Evolutionary conservation across 257 asterid genomes (phyloP).

Genomic region (Solanum peruvianum): DNA sequence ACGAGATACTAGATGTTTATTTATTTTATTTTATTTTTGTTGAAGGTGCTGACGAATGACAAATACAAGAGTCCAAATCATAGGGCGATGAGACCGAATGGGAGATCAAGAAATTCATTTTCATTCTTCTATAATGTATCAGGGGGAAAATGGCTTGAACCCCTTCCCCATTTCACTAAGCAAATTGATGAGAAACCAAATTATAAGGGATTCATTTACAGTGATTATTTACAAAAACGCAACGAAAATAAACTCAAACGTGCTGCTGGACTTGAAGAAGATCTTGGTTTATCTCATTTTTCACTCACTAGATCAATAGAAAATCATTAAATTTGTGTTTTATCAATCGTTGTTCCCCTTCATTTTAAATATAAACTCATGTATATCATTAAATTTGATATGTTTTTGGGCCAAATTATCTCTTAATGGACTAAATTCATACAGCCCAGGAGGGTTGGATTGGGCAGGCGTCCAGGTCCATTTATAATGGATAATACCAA

Average conservation of each 20-base stretch:
- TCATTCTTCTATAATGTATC: constrained; percentile 34
- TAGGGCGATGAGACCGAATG: constrained; percentile 28
- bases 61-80: constrained; percentile 48
- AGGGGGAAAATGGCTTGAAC: constrained; percentile 45
- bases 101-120: constrained; percentile 27
- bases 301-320: neutral
- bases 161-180: constrained; percentile 27
- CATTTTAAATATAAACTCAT: neutral
- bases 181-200: constrained; percentile 25
- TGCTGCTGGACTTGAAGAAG: constrained; percentile 27
- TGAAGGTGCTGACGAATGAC: constrained; percentile 34
- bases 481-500: neutral
- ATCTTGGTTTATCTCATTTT: neutral
- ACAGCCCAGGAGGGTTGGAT: neutral
- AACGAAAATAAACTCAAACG: constrained; percentile 39
- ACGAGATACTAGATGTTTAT: neutral
- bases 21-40: neutral
- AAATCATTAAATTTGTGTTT: neutral
- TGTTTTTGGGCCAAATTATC: neutral
- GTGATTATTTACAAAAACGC: constrained; percentile 27
- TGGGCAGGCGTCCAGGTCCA: neutral
- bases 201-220: constrained; percentile 31
- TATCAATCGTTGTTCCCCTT: neutral
- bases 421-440: neutral
- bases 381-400: neutral